Base-by-base conservation (phyloP, 345 rosid species). In the Reutealis trisperma region DNA sequence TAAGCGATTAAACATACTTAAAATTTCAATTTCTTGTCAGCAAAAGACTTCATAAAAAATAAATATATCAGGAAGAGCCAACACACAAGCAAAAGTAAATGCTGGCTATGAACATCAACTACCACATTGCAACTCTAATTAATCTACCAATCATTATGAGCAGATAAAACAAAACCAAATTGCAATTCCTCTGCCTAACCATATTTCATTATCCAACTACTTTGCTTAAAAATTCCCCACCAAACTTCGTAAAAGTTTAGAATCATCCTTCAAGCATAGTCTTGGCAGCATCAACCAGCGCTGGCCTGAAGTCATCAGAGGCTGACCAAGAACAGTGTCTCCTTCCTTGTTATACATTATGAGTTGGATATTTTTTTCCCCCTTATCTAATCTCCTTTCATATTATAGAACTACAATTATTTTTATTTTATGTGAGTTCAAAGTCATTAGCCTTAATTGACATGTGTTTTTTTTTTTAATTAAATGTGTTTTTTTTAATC, bases 281-380 rank as follows among this genome's bases (percentile, higher is more conserved):
- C 76, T 84, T 83, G 1, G 97, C 97, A 14, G 95, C 98, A 78
- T 94, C 93, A 6, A 89, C 55, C 34, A 94, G 87, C 25, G 72
- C 51, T 2, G 93, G 88, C 81, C 97, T 86, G 66, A 91, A 83
- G 52, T 86, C 91, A 22, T 7, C 57, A 1, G 95, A 84, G 74
- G 99, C 94, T 80, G 92, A 37, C 98, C 99, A n/a, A 94, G 90
- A 75, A 93, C 98, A 7, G 98, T 91, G 89, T 90, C 93, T 0
- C 97, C 98, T 85, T 94, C 98, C 67, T 91, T 93, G 84, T 27
- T 27, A 27, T 37, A 37, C 41, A 37, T 37, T 37, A 37, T 37
- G 41, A 5, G 41, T 37, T 37, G 41, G 41, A 37, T 5, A 5
- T 6, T 37, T 37, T 7, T 37, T 37, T 37, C 5, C 3, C 2